Base-by-base conservation (phyloP, 2,329 filamentous ascomycete genomes). In the Aspergillus floridensis region DNA sequence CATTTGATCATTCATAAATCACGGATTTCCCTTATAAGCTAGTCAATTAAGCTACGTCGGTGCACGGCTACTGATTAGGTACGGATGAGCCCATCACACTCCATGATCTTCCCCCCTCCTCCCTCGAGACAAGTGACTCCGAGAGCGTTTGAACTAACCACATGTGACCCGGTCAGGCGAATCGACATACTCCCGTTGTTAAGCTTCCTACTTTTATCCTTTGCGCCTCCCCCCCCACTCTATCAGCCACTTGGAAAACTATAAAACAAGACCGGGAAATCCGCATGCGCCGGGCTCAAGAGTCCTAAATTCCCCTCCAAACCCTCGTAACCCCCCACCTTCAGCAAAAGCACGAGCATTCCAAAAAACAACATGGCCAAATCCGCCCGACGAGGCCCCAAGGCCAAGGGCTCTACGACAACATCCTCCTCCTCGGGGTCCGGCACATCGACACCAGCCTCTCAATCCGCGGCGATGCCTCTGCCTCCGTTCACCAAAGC, bases 401-500 rank as follows among this genome's bases (percentile, higher is more conserved):
- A 74, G 59, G 64, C 63, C 32, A 74, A 72, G 57, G 66, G 66
- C 32, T 60, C 70, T 31, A 57, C 54, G 8, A 64, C 68, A 12
- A 52, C 66, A 19, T 66, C 69, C 32, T 53, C 60, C 26, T 65
- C 68, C 3, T 65, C 68, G 6, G 38, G 38, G 24, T 73, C 70
- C n/a, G 66, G 68, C 41, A 29, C 66, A 21, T 74, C 73, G n/a
- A 74, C 72, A n/a, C 71, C 72, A 31, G 70, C 62, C 57, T 71
- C 69, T 16, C 63, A 68, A 59, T 64, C 38, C 4, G 14, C 66
- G 35, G 14, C 66, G 35, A 73, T 74, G 5, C 72, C 73, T n/a
- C 87, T 87, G 0, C 74, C 81, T 31, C 91, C 91, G 7, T 96
- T 95, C 81, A 83, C 84, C 66, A 80, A 80, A 60, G 86, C 86